Base-by-base conservation (phyloP, 169 alveolate genomes). In the Cryptosporidium parvum region DNA sequence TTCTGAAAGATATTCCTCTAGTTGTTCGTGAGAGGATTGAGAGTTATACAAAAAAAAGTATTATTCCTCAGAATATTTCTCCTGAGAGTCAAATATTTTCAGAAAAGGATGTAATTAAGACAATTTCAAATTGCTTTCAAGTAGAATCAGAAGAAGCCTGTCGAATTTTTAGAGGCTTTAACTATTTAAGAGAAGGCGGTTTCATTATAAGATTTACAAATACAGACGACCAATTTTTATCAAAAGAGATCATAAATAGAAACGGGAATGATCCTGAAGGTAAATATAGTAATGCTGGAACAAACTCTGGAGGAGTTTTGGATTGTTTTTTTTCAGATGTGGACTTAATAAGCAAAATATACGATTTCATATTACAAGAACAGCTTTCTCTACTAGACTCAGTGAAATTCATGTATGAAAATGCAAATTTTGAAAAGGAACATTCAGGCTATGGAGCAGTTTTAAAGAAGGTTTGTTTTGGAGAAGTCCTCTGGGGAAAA, bases 401-500 rank as follows among this genome's bases (percentile, higher is more conserved):
- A 33, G 56, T 80, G 53, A 80, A 80, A 31, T 80, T 44, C 29
- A 80, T 80, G 89, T 80, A 62, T 35, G 89, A 80, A 23, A 61
- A 80, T 80, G 89, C 68, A 62, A 62, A 69, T 39, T 62, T 62
- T 42, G 89, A 80, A 7, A 53, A 35, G 0, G 75, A 61, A 8
- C 37, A 61, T 45, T n/a, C 53, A 5, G 67, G 62, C 10, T 65
- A 42, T 80, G 75, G 89, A 9, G 26, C 68, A 58, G 16, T 31
- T 14, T 10, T 42, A 9, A 80, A 21, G 37, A 62, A 44, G n/a
- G 59, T 29, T 39, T 80, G 89, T 18, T 80, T 80, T 44, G 75
- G 56, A 23, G 75, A 59, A 33, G n/a, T 61, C 10, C 51, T 58
- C 14, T 61, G 75, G 75, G 62, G 51, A 10, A 35, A 45, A 26